Percentiles rank a stretch among this genome's conserved stretches.
Evolutionary conservation across 225 moss, liverwort and hornwort genomes (phyloP).

Genomic region (Asterella californica): DNA sequence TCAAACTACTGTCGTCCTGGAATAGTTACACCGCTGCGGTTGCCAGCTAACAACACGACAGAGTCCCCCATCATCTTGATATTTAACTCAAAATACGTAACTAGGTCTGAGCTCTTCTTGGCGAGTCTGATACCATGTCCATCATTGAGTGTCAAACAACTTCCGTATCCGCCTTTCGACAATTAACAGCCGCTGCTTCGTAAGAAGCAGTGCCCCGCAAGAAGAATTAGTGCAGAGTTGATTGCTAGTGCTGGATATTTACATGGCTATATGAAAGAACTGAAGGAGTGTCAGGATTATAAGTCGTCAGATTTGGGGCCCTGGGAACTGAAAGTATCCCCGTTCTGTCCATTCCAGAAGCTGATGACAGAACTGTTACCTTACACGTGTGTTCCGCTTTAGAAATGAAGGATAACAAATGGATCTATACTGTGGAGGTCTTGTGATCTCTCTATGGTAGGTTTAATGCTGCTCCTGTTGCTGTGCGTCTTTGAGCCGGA

Average conservation of each 20-base stretch:
- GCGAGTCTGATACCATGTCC: background rate
- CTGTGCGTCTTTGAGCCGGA: constrained; percentile 16
- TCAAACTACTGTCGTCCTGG: background rate
- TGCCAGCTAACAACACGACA: background rate
- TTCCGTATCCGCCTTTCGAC: background rate
- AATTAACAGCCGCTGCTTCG: background rate
- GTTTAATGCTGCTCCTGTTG: background rate
- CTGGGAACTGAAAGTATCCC: background rate
- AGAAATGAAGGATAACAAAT: background rate
- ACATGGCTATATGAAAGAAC: background rate
- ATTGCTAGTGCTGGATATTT: constrained; percentile 1
- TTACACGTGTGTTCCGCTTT: background rate
- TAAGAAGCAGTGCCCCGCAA: background rate
- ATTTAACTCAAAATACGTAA: background rate
- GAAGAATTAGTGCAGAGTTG: background rate
- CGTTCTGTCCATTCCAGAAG: background rate
- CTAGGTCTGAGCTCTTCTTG: background rate
- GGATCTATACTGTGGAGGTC: background rate
- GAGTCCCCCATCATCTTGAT: background rate
- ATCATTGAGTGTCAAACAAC: background rate
- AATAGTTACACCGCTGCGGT: background rate
- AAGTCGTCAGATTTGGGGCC: constrained; percentile 8
- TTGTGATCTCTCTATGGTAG: background rate
- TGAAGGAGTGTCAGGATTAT: background rate
- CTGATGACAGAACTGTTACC: background rate